Conservation (phyloP, 768 basidiomycete species). For the Boletus coccyginus region DNA sequence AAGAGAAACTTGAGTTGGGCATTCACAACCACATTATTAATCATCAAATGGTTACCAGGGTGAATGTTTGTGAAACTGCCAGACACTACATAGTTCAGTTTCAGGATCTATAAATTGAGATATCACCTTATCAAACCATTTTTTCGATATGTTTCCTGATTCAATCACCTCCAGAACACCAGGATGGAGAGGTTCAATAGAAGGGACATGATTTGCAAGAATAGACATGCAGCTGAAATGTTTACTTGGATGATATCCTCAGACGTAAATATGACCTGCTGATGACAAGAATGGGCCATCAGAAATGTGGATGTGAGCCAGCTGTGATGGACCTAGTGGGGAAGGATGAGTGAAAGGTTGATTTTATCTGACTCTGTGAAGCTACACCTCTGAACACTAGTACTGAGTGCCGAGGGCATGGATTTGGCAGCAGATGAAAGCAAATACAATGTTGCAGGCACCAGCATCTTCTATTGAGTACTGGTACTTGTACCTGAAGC, state of each 20-base stretch:
- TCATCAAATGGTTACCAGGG: constrained; percentile 90
- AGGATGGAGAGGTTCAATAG: constrained; percentile 92
- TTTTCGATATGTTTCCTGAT: constrained; percentile 71
- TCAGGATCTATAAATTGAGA: background rate
- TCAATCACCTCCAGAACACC: constrained; percentile 96
- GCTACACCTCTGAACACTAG: too few relatives aligned
- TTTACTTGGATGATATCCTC: constrained; percentile 95
- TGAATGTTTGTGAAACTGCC: constrained; percentile 98
- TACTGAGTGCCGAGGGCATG: too few relatives aligned
- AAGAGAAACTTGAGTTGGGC: constrained; percentile 91
- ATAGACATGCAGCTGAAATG: constrained; percentile 89
- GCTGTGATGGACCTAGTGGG: too few relatives aligned
- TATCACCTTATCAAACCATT: constrained; percentile 76
- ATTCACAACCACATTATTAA: constrained; percentile 90
- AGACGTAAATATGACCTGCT: constrained; percentile 87
- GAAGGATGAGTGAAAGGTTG: too few relatives aligned
- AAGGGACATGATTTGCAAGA: constrained; percentile 96
- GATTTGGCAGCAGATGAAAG: too few relatives aligned
- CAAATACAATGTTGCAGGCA: too few relatives aligned
- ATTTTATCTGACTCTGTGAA: too few relatives aligned
- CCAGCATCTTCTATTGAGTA: too few relatives aligned
- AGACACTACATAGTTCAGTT: constrained; percentile 57
- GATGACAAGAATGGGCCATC: too few relatives aligned
- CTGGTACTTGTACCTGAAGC: too few relatives aligned
- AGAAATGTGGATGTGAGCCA: too few relatives aligned